Percentiles rank a stretch among this genome's conserved stretches.
phyloP scores from a whole-genome alignment of 2,329 filamentous ascomycete species.

The Fusarium liriodendri region DNA sequence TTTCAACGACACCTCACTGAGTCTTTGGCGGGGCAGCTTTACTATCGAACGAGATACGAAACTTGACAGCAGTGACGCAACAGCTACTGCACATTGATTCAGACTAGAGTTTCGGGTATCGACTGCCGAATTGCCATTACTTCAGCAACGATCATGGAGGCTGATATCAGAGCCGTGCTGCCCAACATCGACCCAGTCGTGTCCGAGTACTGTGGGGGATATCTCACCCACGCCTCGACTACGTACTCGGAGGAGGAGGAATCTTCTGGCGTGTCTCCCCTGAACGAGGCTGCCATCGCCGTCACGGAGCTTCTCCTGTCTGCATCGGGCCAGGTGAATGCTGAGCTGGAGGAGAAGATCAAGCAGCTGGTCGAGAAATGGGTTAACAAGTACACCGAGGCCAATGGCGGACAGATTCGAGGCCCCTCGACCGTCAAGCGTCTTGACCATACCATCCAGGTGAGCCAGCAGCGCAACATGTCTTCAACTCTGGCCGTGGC shows the following conservation, averaged over 20 bases:
- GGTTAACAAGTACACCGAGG: conserved; percentile 81
- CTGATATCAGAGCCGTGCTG: conserved; percentile 85
- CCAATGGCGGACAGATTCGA: conserved; percentile 77
- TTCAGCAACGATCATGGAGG: conserved; percentile 72
- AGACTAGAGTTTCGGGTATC: neutral
- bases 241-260: conserved; percentile 82
- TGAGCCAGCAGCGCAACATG: conserved; percentile 93
- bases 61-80: conserved; percentile 5
- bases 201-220: conserved; percentile 93
- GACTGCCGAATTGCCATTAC: neutral
- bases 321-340: conserved; percentile 85
- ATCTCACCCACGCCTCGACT: conserved; percentile 92
- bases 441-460: conserved; percentile 94
- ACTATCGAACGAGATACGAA: conserved; percentile 23
- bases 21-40: conserved; percentile 37
- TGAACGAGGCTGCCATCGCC: conserved; percentile 84
- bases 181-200: conserved; percentile 90
- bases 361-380: conserved; percentile 89
- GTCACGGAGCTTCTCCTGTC: conserved; percentile 92
- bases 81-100: neutral
- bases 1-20: conserved; percentile 37
- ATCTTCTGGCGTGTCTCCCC: conserved; percentile 74
- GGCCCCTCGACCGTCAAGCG: conserved; percentile 83
- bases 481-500: conserved; percentile 93
- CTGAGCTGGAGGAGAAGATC: conserved; percentile 80